A percentile compares a stretch with the other conserved stretches of the same genome.
These are phyloP conservation scores for Trypanosoma platydactyli DNA, from an alignment of 208 protist species.

Conservation along the genomic window DNA sequence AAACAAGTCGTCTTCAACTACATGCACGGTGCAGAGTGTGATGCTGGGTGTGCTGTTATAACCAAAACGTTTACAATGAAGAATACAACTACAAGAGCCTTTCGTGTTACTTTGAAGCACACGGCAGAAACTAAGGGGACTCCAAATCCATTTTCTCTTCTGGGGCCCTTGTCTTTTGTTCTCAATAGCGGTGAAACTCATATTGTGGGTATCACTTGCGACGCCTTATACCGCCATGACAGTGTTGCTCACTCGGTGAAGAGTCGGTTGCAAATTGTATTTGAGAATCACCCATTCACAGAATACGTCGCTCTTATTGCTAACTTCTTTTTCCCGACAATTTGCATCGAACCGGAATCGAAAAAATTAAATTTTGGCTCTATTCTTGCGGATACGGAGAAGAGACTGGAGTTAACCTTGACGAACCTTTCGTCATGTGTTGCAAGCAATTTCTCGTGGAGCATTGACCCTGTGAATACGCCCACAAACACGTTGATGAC, in stretches of 20 bases:
- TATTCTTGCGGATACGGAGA: slow-evolving; percentile 91
- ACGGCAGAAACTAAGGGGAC: background rate
- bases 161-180: slow-evolving; percentile 47
- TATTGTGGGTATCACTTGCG: slow-evolving; percentile 85
- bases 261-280: slow-evolving; percentile 75
- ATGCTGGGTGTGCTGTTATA: slow-evolving; percentile 12
- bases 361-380: slow-evolving; percentile 89
- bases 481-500: background rate
- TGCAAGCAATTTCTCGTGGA: slow-evolving; percentile 78
- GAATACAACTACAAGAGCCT: slow-evolving; percentile 84
- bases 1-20: slow-evolving; percentile 85
- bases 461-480: slow-evolving; percentile 15
- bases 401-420: slow-evolving; percentile 63
- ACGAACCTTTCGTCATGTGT: slow-evolving; percentile 81
- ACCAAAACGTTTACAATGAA: slow-evolving; percentile 85
- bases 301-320: slow-evolving; percentile 84
- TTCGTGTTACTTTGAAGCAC: slow-evolving; percentile 72
- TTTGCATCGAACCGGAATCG: slow-evolving; percentile 61
- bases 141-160: slow-evolving; percentile 71
- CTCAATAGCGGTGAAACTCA: slow-evolving; percentile 75
- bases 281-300: slow-evolving; percentile 87
- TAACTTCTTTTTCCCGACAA: slow-evolving; percentile 86
- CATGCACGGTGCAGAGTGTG: slow-evolving; percentile 42
- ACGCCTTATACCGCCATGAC: slow-evolving; percentile 85
- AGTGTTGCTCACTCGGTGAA: slow-evolving; percentile 72